phyloP scores from a whole-genome alignment of 2,329 filamentous ascomycete genomes.

The Monosporascus sp. region DNA sequence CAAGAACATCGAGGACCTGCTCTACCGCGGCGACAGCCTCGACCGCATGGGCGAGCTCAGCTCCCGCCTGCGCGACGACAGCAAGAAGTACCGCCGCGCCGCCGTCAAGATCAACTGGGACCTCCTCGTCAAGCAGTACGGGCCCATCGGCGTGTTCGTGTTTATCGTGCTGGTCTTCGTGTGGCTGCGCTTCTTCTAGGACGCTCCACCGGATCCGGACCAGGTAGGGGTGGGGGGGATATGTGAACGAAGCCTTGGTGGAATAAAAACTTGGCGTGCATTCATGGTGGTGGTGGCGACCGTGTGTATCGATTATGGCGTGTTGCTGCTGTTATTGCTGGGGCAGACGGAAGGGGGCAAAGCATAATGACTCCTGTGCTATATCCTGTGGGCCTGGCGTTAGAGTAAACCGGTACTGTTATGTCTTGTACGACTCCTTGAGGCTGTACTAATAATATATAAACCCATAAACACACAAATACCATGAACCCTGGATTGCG shows the following conservation, averaged over 20 bases:
- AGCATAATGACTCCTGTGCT: too few species aligned
- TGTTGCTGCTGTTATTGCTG: too few species aligned
- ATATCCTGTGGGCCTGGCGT: too few species aligned
- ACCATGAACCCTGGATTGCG: too few species aligned
- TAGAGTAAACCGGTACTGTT: too few species aligned
- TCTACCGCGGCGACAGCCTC: slow-evolving; percentile 89
- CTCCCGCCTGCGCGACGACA: slow-evolving; percentile 80
- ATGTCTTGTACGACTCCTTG: too few species aligned
- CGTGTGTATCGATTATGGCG: too few species aligned
- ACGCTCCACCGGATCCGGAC: not conserved
- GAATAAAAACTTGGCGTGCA: not conserved
- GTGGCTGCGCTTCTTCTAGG: slow-evolving; percentile 87
- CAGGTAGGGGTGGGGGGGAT: not conserved
- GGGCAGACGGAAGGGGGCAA: too few species aligned
- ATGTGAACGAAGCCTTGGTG: not conserved
- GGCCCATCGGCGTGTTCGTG: slow-evolving; percentile 75
- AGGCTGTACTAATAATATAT: too few species aligned
- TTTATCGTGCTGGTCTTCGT: slow-evolving; percentile 82
- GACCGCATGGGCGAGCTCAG: slow-evolving; percentile 98
- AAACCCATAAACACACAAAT: too few species aligned
- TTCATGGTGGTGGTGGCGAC: too few species aligned
- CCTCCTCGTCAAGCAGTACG: slow-evolving; percentile 91
- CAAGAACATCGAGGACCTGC: slow-evolving; percentile 97
- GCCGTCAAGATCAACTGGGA: slow-evolving; percentile 98
- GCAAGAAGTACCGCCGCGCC: slow-evolving; percentile 86